These are phyloP conservation scores for Boletus tomentosulus DNA, from an alignment of 768 basidiomycete species.

Conservation along the genomic window DNA sequence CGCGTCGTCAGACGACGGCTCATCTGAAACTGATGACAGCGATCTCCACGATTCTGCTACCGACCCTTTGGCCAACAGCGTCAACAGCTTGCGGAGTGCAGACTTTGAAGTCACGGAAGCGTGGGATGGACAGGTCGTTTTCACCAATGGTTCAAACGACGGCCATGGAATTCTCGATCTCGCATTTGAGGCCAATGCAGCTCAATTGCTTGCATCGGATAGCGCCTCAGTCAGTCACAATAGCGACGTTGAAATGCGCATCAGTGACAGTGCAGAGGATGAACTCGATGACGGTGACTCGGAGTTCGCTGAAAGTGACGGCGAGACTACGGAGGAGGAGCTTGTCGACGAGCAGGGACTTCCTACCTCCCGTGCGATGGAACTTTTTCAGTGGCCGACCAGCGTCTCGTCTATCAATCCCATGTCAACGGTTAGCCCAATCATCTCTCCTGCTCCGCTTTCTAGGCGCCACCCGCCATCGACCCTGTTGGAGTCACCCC, in stretches of 20 bases:
- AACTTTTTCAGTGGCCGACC: constrained; percentile 63
- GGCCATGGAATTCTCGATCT: constrained; percentile 52
- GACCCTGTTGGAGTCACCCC: constrained; percentile 41
- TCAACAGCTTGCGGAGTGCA: constrained; percentile 34
- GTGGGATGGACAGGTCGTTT: constrained; percentile 74
- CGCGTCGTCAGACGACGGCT: constrained; percentile 36
- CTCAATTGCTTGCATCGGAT: constrained; percentile 47
- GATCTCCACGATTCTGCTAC: constrained; percentile 37
- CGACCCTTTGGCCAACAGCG: constrained; percentile 22
- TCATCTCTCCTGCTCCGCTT: constrained; percentile 41
- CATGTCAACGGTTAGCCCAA: constrained; percentile 66
- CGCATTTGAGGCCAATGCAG: constrained; percentile 65
- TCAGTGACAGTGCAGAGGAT: constrained; percentile 29
- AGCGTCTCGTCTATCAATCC: constrained; percentile 66
- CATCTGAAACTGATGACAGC: constrained; percentile 42
- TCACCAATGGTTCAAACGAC: constrained; percentile 60
- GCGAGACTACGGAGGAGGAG: constrained; percentile 82
- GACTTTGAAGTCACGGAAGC: constrained; percentile 63
- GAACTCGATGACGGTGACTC: constrained; percentile 43
- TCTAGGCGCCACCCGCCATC: constrained; percentile 29
- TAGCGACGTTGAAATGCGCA: constrained; percentile 49
- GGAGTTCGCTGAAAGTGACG: constrained; percentile 52
- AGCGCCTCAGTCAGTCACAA: constrained; percentile 46
- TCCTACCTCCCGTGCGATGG: constrained; percentile 73
- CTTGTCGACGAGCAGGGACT: constrained; percentile 72